Percentiles rank a stretch among this genome's conserved stretches.
Conservation (phyloP, 2,329 filamentous ascomycete species). For the Xylariaceae sp. region DNA sequence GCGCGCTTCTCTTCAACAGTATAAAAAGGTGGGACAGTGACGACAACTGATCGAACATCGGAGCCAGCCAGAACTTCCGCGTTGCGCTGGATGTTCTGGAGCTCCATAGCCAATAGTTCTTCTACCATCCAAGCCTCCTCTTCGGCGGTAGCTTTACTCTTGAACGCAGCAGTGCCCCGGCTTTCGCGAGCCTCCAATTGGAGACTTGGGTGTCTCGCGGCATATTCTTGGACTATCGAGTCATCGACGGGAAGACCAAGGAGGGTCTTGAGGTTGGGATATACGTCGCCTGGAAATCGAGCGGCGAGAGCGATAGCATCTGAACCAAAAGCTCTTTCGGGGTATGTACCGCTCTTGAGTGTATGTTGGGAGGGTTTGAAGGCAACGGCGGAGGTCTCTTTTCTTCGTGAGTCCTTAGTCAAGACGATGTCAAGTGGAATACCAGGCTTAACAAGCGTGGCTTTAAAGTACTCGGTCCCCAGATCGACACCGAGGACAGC, state of each 20-base stretch:
- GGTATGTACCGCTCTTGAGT: constrained; percentile 70
- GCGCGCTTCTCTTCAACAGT: constrained; percentile 89
- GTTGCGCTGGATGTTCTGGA: constrained; percentile 89
- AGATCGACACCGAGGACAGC: constrained; percentile 92
- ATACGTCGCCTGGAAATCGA: constrained; percentile 91
- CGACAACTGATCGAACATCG: constrained; percentile 80
- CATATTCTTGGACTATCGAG: constrained; percentile 71
- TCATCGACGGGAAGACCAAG: constrained; percentile 74
- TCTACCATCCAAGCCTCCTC: constrained; percentile 80
- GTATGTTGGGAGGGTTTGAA: constrained; percentile 84
- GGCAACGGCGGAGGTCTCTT: constrained; percentile 87
- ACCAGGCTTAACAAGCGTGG: constrained; percentile 91
- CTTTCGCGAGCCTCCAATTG: constrained; percentile 65
- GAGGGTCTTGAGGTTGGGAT: constrained; percentile 89
- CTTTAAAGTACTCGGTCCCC: constrained; percentile 97
- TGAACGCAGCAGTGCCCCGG: constrained; percentile 79
- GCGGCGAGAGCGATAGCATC: constrained; percentile 88
- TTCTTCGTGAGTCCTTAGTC: constrained; percentile 96
- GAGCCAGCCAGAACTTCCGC: constrained; percentile 83
- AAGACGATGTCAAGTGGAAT: constrained; percentile 97
- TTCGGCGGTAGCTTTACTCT: constrained; percentile 67
- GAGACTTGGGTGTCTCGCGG: constrained; percentile 77
- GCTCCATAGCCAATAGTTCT: constrained; percentile 93
- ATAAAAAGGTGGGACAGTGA: constrained; percentile 90
- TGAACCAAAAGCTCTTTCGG: constrained; percentile 89